Base-by-base conservation (phyloP, 257 asterid genomes). In the Solanum tacnaense region DNA sequence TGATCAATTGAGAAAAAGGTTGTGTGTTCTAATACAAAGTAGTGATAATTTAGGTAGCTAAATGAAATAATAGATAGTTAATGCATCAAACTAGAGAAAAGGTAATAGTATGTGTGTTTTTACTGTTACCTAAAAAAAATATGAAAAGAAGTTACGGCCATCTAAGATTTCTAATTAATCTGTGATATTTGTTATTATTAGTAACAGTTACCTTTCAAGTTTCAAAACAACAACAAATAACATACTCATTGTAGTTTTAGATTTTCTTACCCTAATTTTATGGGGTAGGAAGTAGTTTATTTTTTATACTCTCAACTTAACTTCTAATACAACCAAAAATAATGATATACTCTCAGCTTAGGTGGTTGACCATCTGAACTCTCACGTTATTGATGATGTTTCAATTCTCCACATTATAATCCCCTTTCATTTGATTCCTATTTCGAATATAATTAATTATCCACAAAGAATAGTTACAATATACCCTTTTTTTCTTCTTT, bases 141-240 rank as follows among this genome's bases (percentile, higher is more conserved):
- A 2, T n/a, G 4, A 65, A 65, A n/a, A 25, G 1, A 25, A 68
- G 0, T 6, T 68, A 13, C 1, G 2, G 1, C 0, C 3, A 13
- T 68, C 5, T 68, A 68, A 29, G 23, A 70, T 10, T 35, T 9
- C 0, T 35, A 0, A 32, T 35, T 35, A 12, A 20, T 35, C 1
- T 3, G 0, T 20, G 7, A 32, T 15, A 34, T 20, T 73, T 73
- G 46, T 20, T 34, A 73, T 20, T 73, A 41, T 73, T 34, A 32
- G 25, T 5, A 72, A 32, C 2, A n/a, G n/a, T 72, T 32, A 71
- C 13, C 25, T 72, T 72, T 73, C 18, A 9, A 73, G n/a, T 73
- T 73, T 20, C 49, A 35, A 73, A 73, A 73, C 5, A 34, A 23
- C 1, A 58, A 21, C 68, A 58, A 58, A 58, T 8, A 62, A 23